Base-by-base conservation (phyloP, 306 rosid genomes). In the Castanopsis chinensis region DNA sequence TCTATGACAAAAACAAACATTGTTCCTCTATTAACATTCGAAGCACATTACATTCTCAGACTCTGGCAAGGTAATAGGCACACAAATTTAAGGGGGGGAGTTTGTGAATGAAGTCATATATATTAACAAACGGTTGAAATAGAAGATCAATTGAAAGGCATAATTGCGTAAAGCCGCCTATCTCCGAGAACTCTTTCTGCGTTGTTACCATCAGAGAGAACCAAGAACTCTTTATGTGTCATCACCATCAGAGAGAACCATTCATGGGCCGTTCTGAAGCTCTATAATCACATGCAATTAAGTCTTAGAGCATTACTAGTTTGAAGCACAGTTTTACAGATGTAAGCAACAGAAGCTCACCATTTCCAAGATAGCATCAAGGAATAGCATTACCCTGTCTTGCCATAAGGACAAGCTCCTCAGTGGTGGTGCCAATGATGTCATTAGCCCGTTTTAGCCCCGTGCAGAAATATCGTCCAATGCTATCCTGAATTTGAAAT, bases 391-490 rank as follows among this genome's bases (percentile, higher is more conserved):
- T 78, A 73, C 93, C 89, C 30, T 85, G 90, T 79, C 57, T 88
- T 11, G 91, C 96, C 82, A 84, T 91, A 4, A 90, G 83, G 60
- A 95, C 96, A 83, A 95, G 87, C 84, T 95, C 99, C 82, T 95
- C 99, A 1, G 99, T 95, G 67, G 99, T 95, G 61, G 92, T 86
- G 82, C 99, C 98, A 30, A 95, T 92, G 69, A 95, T 89, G 87
- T 91, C 99, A 20, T 92, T 95, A 18, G 98, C 98, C 23, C 94
- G 90, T 89, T 90, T 95, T 67, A 95, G 89, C 53, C 97, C 97
- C 10, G 87, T 97, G 20, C 91, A 87, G 87, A 81, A 91, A 76
- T 84, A 95, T 43, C 96, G 90, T 53, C 99, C 98, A 73, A 91
- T 61, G 12, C 92, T 64, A 88, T 95, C 99, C 99, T 95, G 86